Evolutionary conservation across 1,284 basidiomycete species (phyloP), one percentile per base, ranked within the genome.

Genomic region (Cryptococcus jaspeensis): DNA sequence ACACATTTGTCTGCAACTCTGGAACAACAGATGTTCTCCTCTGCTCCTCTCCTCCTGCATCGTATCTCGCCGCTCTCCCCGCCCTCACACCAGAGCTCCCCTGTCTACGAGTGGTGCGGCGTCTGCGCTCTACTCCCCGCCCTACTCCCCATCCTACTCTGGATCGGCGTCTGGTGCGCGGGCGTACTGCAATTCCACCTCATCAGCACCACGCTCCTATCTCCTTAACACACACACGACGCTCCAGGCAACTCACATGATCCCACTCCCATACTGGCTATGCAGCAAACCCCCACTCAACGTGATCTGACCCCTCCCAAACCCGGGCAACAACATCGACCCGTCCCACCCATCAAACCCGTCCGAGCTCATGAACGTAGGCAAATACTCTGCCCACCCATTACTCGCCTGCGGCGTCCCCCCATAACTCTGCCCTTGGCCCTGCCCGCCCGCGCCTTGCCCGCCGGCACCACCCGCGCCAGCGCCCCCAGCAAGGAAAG

Each of bases 241-340:
- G n/a, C n/a, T n/a, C n/a, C n/a, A n/a, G n/a, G n/a, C n/a, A n/a
- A 69, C 75, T 74, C 63, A 77, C 74, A 78, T 77, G 59, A 78
- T 74, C 8, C 76, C 76, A 54, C 74, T 76, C 5, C 75, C 75
- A 58, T 71, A 75, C 61, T 76, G 75, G 18, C 65, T 67, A 56
- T 78, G 76, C 48, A 78, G 59, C 55, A 77, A 60, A 8, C 76
- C 76, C 0, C 76, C 76, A 16, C 69, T 66, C 6, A 78, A 57
- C 32, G 75, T 77, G 51, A 78, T 74, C 59, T 77, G 75, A 16
- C 69, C 72, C 38, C 74, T 50, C 0, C 74, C 75, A 52, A 78
- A 78, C 4, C 76, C 76, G 32, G 75, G 75, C 35, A 78, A 61
- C 20, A 78, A 58, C 72, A 78, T 72, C 20, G 64, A 67, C 9